Conservation (phyloP, 2,329 filamentous ascomycete species). For the Grosmannia huntii region DNA sequence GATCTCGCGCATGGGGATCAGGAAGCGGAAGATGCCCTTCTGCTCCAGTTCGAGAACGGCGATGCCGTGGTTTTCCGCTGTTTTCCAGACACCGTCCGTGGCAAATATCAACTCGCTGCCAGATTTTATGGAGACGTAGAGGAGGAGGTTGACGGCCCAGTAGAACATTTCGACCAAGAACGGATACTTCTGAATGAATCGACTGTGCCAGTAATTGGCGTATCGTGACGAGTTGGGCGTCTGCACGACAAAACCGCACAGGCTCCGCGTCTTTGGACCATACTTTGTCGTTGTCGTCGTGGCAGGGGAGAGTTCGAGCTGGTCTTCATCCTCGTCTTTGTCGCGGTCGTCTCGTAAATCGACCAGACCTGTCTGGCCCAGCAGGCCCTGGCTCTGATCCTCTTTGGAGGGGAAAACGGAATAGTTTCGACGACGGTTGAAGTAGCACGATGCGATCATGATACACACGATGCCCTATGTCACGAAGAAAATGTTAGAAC, state of each 20-base stretch:
- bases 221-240: constrained; percentile 48
- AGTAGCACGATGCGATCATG: background rate
- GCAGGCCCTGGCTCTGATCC: background rate
- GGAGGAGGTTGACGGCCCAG: constrained; percentile 53
- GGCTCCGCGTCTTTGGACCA: constrained; percentile 1
- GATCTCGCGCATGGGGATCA: background rate
- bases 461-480: background rate
- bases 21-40: background rate
- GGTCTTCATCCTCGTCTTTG: background rate
- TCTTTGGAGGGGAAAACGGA: background rate
- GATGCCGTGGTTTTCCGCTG: constrained; percentile 30
- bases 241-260: constrained; percentile 18
- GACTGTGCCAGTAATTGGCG: constrained; percentile 41
- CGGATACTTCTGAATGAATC: constrained; percentile 49
- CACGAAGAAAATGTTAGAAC: background rate
- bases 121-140: constrained; percentile 45
- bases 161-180: constrained; percentile 66
- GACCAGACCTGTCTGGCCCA: background rate
- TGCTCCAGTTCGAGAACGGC: constrained; percentile 28
- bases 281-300: background rate
- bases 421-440: background rate
- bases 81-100: constrained; percentile 31
- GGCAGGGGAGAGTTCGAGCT: background rate
- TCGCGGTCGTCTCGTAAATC: background rate
- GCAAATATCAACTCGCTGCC: constrained; percentile 13